Conservation (phyloP, 2,329 filamentous ascomycete genomes). For the Penicillium capsulatum region DNA sequence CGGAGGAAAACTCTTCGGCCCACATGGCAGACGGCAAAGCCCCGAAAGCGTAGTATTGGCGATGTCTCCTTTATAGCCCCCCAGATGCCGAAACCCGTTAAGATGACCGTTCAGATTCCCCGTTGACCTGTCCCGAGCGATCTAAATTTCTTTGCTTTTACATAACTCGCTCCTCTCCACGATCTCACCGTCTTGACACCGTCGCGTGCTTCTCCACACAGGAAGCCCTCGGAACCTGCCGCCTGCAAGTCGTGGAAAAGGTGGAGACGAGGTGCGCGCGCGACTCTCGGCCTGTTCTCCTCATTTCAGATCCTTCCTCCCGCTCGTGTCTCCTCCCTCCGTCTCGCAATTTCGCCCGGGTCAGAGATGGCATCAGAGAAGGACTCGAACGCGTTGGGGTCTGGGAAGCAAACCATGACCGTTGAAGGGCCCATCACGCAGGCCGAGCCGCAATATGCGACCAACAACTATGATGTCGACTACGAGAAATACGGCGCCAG, state of each 20-base stretch:
- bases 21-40: background rate
- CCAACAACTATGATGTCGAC: conserved; percentile 28
- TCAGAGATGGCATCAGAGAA: conserved; percentile 26
- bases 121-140: too few relatives aligned
- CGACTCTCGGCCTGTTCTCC: background rate
- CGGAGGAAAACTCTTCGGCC: conserved; percentile 5
- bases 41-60: too few relatives aligned
- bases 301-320: conserved; percentile 11
- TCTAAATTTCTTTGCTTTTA: too few relatives aligned
- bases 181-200: conserved; percentile 2
- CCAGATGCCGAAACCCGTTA: too few relatives aligned
- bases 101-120: too few relatives aligned
- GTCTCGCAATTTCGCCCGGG: conserved; percentile 4
- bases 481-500: conserved; percentile 37
- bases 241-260: conserved; percentile 2
- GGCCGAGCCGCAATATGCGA: conserved; percentile 12
- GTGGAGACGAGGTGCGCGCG: conserved; percentile 10
- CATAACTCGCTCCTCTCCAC: background rate
- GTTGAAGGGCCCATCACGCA: conserved; percentile 23
- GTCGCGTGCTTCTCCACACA: conserved; percentile 14
- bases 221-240: conserved; percentile 7
- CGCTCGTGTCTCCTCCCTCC: conserved; percentile 4
- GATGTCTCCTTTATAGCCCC: background rate
- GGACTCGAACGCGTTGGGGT: conserved; percentile 13
- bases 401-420: conserved; percentile 24